Evolutionary conservation across 108 stramenopile genomes (phyloP), one percentile per base, ranked within the genome.

Genomic region (Skeletonema menzelii): DNA sequence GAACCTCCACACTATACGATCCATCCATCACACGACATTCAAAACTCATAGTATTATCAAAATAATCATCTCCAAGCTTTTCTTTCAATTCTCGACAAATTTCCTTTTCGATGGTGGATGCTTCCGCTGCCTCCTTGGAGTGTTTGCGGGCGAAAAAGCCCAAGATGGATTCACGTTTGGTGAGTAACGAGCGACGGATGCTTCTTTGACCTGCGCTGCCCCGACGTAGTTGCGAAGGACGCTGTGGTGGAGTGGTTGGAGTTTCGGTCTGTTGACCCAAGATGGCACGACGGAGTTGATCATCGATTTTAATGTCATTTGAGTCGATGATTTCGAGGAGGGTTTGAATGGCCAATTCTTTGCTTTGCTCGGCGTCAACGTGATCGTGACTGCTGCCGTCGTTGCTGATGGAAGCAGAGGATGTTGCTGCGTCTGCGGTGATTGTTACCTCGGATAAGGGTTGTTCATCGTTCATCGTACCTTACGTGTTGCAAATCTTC

Each of bases 301-400:
- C 67, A 32, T 65, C 37, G 19, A 77, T 59, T 24, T 63, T 5
- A 27, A 77, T 49, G 59, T 77, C 65, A 38, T 70, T 77, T 19
- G 32, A 20, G 4, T 56, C 64, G 34, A 63, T 57, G 11, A 77
- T 34, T 56, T 47, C 17, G 26, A 77, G 76, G 3, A 77, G 56
- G 46, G 42, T 35, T 5, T 32, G 27, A 2, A 77, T 59, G 63
- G 76, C 76, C 0, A 30, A 5, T 13, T 70, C 67, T 70, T 65
- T 60, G 38, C 49, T 53, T 22, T 53, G 8, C 0, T 47, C 4
- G 46, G 7, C n/a, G n/a, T n/a, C n/a, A n/a, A n/a, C n/a, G n/a
- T 19, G 17, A 2, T 47, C 19, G 17, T 37, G 8, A 8, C 7
- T 1, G 11, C 35, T 37, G 35, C 35, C 12, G 35, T 42, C 40